phyloP scores from a whole-genome alignment of 352 stramenopile species.

The Globisporangium lucens region DNA sequence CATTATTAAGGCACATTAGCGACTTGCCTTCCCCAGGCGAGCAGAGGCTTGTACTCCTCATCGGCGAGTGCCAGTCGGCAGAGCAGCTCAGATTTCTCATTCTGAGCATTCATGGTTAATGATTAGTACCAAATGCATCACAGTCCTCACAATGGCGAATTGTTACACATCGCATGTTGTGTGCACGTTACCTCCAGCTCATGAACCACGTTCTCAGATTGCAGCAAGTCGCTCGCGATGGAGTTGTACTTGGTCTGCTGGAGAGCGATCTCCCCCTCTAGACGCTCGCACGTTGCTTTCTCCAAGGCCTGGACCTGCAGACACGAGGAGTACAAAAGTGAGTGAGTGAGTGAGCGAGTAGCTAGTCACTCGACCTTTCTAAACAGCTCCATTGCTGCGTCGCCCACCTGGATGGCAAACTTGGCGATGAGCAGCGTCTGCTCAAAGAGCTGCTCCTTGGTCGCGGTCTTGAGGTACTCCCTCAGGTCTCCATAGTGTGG shows the following conservation, averaged over 20 bases:
- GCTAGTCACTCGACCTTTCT: background rate
- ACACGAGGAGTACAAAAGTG: background rate
- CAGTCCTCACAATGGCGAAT: too few relatives aligned
- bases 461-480: conserved; percentile 32
- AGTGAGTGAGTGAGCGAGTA: background rate
- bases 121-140: too few relatives aligned
- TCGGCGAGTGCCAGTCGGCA: conserved; percentile 27
- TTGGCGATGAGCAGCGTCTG: conserved; percentile 40
- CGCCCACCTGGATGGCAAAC: conserved; percentile 39
- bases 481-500: conserved; percentile 35
- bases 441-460: conserved; percentile 47
- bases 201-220: conserved; percentile 16
- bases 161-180: too few relatives aligned
- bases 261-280: conserved; percentile 19
- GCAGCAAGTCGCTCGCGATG: conserved; percentile 22
- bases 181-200: conserved; percentile 22
- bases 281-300: conserved; percentile 17
- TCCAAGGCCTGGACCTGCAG: conserved; percentile 26
- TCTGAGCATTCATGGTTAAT: conserved; percentile 2
- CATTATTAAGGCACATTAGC: background rate
- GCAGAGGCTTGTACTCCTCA: conserved; percentile 32
- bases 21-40: conserved; percentile 29
- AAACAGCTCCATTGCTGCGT: too few relatives aligned
- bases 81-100: conserved; percentile 22
- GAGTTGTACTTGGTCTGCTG: conserved; percentile 28